These are phyloP conservation scores for Gossypium lobatum DNA, from an alignment of 441 rosid genomes.

Conservation along the genomic window DNA sequence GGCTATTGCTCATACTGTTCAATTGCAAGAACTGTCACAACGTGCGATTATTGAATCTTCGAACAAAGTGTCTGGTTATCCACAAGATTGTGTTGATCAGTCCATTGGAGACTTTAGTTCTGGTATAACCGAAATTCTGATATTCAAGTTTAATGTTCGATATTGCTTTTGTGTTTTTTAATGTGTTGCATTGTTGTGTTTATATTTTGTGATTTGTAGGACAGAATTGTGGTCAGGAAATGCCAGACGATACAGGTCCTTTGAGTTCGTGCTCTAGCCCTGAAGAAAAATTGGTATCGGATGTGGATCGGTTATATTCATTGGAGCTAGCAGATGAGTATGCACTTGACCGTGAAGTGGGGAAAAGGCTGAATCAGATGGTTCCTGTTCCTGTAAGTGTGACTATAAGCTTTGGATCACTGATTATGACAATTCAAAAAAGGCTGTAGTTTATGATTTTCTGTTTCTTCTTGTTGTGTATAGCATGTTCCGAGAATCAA, in stretches of 20 bases:
- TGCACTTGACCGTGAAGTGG: conserved; percentile 49
- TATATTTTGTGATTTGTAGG: conserved; percentile 31
- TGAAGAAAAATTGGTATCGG: conserved; percentile 28
- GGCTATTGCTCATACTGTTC: conserved; percentile 56
- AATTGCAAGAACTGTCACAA: conserved; percentile 54
- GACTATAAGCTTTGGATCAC: neutral
- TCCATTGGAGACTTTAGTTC: conserved; percentile 29
- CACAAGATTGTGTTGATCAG: conserved; percentile 37
- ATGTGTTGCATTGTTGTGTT: conserved; percentile 6
- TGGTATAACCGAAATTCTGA: conserved; percentile 25
- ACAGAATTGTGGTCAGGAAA: conserved; percentile 37
- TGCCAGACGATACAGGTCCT: conserved; percentile 39
- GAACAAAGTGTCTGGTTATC: conserved; percentile 17
- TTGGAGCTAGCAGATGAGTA: conserved; percentile 40
- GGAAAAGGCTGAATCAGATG: conserved; percentile 64
- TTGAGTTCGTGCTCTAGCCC: conserved; percentile 59
- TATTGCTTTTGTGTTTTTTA: neutral
- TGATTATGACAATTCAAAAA: neutral
- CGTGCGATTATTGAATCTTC: conserved; percentile 44
- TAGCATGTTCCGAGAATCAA: conserved; percentile 74
- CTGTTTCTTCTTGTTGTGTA: conserved; percentile 6
- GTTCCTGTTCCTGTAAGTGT: conserved; percentile 69
- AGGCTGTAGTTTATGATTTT: neutral
- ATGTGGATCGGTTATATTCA: conserved; percentile 39
- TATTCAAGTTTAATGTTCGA: neutral